Evolutionary conservation across 192 early-diverging fungal genomes (phyloP), one percentile per base, ranked within the genome.

Genomic region (Backusella sp.): DNA sequence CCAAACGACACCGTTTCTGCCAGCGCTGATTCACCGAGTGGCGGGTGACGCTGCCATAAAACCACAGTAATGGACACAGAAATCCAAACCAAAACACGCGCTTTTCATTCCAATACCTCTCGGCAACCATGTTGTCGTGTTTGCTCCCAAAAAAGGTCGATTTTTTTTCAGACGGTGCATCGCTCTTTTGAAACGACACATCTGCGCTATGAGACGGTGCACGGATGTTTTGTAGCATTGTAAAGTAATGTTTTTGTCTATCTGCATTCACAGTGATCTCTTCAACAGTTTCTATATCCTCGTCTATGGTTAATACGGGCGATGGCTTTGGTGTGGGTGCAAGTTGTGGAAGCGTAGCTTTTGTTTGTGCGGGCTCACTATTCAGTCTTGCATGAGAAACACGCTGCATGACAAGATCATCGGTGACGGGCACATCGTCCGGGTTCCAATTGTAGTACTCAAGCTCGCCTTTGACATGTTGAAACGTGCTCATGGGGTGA

Each of bases 11-110:
- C 0, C 37, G 34, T 26, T 37, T 69, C 21, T 69, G 68, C 68
- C 68, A 69, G 12, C n/a, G 17, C 12, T 39, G 23, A 23, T 69
- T 37, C 1, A 69, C 34, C 1, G 36, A 41, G 56, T 14, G 12
- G 23, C 56, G 21, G 17, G 11, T 37, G 0, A 41, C 21, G 1
- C n/a, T 37, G 11, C 35, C 68, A 39, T 69, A 41, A 39, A 69
- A 23, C 68, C 68, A 69, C 2, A 69, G 8, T 14, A 69, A 37
- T 0, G 68, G 68, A 23, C 68, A 69, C 6, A 69, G 1, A 39
- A 69, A 69, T 2, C 68, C 68, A n/a, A n/a, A n/a, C 68, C 68
- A 69, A 69, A 69, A 69, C 35, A 69, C 23, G 1, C 23, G 41
- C 12, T 21, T 39, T 15, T 69, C 68, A 23, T 35, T 37, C 66